Conservation (phyloP, 2,329 filamentous ascomycete species). For the Fusarium scirpi region DNA sequence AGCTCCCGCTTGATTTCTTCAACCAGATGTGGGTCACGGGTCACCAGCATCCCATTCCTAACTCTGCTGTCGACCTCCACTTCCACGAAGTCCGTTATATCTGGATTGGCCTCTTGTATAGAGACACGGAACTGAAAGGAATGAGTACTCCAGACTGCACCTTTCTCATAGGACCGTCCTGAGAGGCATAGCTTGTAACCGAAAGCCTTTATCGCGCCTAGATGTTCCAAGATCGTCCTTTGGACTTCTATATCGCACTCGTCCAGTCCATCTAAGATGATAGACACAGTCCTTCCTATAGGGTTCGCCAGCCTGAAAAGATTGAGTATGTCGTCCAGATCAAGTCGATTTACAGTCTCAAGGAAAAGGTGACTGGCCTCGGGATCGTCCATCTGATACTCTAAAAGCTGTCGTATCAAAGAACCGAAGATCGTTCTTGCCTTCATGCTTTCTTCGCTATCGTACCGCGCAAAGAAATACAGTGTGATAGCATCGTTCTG, state of each 20-base stretch:
- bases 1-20: conserved; percentile 41
- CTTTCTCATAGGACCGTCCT: neutral
- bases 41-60: conserved; percentile 1
- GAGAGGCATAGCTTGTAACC: conserved; percentile 8
- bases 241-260: conserved; percentile 13
- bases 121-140: neutral
- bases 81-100: conserved; percentile 42
- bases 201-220: fast-evolving
- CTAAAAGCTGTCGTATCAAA: conserved; percentile 53
- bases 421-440: conserved; percentile 50
- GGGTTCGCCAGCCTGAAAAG: neutral
- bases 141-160: neutral
- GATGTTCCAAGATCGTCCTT: neutral
- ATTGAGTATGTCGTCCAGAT: neutral
- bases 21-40: conserved; percentile 33
- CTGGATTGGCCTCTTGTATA: conserved; percentile 42
- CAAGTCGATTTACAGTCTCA: neutral
- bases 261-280: conserved; percentile 37
- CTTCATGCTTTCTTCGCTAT: conserved; percentile 48
- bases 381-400: too few relatives aligned
- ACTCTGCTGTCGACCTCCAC: conserved; percentile 24
- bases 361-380: neutral
- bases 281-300: neutral
- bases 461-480: conserved; percentile 53
- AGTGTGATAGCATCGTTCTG: neutral